Evolutionary conservation across 306 rosid species (phyloP), one percentile per base, ranked within the genome.

Genomic region (Psophocarpus tetragonolobus): DNA sequence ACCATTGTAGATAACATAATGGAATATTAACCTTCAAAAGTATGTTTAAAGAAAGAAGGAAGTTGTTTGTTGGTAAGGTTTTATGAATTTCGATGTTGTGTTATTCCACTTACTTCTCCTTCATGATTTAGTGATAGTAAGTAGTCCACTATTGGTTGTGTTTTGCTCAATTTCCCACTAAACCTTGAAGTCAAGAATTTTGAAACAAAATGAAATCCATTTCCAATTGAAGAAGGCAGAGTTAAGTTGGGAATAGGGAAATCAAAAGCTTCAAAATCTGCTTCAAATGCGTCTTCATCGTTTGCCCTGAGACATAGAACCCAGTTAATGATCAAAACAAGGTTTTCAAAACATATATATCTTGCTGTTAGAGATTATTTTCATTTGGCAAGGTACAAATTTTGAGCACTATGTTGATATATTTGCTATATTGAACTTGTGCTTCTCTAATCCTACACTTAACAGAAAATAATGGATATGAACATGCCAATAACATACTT

Each of bases 81-180:
- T 24, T 20, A 44, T 58, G 58, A 27, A 38, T 14, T 58, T 56
- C n/a, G 69, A 44, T 53, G 41, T 54, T 33, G 5, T 74, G 57
- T 11, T 32, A 35, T 41, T 70, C 50, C 38, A 53, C 87, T 26
- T 89, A 92, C 97, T 79, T 88, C 97, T 80, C 87, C 97, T 21
- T 74, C 84, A 70, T 83, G 82, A 9, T 84, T 53, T 48, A 90
- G 85, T 71, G 97, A 82, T n/a, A 88, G 62, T 35, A 92, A 88
- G 88, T 90, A 88, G 80, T 92, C 90, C 79, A 90, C 91, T 53
- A 92, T 84, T 26, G 92, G 87, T 72, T 92, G 97, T 48, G 80
- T 75, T 64, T 83, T 85, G 18, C 81, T 85, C 74, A 73, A 15
- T 65, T 79, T 87, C 42, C 91, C 85, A 12, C 88, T 70, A 23